A percentile compares a stretch with the other conserved stretches of the same genome.
Conservation (phyloP, 1,284 basidiomycete species). For the Entoloma clypeatum region DNA sequence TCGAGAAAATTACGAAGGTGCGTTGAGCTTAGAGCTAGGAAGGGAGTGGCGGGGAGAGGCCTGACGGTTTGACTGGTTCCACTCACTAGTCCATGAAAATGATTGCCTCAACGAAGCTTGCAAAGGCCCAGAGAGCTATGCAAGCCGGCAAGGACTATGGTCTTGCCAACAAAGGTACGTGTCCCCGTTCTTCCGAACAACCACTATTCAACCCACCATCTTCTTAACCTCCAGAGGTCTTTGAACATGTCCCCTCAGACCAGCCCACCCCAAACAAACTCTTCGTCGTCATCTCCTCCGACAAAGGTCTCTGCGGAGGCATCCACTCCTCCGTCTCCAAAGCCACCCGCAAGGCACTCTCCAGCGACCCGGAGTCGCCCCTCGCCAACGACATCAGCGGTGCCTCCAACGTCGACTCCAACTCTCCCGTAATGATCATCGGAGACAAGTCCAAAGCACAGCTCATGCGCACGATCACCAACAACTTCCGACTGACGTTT, state of each 20-base stretch:
- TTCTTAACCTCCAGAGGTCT: conserved; percentile 60
- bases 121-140: conserved; percentile 96
- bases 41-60: not conserved
- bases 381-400: conserved; percentile 43
- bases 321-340: conserved; percentile 98
- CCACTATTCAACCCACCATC: not conserved
- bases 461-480: conserved; percentile 64
- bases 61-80: conserved; percentile 1
- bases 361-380: conserved; percentile 50
- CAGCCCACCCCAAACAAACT: conserved; percentile 70
- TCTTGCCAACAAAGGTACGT: conserved; percentile 85
- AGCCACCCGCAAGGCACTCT: conserved; percentile 70
- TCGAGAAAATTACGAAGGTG: conserved; percentile 99
- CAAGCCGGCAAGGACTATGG: conserved; percentile 92
- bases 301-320: conserved; percentile 99
- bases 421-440: conserved; percentile 79
- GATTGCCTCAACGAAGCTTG: conserved; percentile 97
- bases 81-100: conserved; percentile 92
- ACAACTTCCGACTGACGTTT: conserved; percentile 85
- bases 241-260: conserved; percentile 66
- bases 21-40: conserved; percentile 25
- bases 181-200: conserved; percentile 2
- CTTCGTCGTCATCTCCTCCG: conserved; percentile 92
- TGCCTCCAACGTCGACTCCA: conserved; percentile 45
- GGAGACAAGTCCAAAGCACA: conserved; percentile 99